These are phyloP conservation scores for Entophlyctis luteolus DNA, from an alignment of 192 early-diverging fungal species.

Conservation along the genomic window DNA sequence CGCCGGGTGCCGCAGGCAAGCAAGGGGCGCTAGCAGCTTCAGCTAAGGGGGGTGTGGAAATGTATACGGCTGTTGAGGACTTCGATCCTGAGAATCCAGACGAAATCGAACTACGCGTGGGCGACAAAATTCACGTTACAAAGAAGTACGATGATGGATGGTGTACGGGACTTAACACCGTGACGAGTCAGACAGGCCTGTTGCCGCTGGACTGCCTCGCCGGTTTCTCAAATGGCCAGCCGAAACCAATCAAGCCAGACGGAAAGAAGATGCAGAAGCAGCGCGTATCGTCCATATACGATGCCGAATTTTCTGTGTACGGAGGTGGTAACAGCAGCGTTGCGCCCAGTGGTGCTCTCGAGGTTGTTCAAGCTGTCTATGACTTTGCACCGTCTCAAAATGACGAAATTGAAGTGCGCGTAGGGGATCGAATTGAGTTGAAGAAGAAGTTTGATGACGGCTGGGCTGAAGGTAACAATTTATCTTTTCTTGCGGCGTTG, in stretches of 20 bases:
- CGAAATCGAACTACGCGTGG: conserved; percentile 16
- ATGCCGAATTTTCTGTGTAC: neutral
- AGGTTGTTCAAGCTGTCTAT: neutral
- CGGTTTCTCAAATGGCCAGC: neutral
- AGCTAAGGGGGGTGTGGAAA: neutral
- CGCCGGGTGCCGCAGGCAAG: neutral
- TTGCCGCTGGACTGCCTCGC: conserved; percentile 13
- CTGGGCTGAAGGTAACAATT: conserved; percentile 40
- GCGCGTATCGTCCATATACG: conserved; percentile 13
- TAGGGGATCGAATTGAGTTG: neutral
- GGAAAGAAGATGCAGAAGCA: conserved; percentile 17
- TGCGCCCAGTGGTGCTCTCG: conserved; percentile 3
- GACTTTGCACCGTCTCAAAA: neutral
- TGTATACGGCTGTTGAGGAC: neutral
- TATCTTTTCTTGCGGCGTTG: neutral
- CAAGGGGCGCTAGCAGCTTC: neutral
- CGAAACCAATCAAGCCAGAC: neutral
- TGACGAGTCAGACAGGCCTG: neutral
- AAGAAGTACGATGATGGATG: conserved; percentile 15
- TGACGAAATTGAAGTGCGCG: conserved; percentile 18
- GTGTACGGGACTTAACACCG: neutral
- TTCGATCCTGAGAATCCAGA: neutral
- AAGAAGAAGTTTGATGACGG: conserved; percentile 33
- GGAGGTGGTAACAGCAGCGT: conserved; percentile 8
- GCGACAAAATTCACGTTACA: conserved; percentile 5